A percentile compares a stretch with the other conserved stretches of the same genome.
Evolutionary conservation across 164 flowering plant species (phyloP).

Genomic region (Tinospora cordifolia): DNA sequence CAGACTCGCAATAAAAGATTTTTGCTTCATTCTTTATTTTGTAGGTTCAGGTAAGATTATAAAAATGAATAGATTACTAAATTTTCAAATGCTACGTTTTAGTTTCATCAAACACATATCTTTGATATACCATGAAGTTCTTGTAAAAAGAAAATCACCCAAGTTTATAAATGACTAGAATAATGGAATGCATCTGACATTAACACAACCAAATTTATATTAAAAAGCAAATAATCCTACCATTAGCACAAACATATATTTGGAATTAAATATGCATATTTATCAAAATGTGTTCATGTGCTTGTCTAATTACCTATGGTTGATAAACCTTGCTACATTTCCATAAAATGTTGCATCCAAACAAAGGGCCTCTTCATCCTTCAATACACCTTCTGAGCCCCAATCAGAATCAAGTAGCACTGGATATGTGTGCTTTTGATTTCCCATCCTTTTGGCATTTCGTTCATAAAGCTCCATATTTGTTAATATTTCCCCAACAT

Average conservation of each 20-base stretch:
- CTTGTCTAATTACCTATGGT: constrained; percentile 46
- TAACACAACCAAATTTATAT: not conserved
- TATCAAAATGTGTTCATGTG: not conserved
- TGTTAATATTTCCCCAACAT: constrained; percentile 86
- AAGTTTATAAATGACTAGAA: not conserved
- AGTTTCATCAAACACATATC: not conserved
- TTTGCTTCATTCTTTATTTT: not conserved
- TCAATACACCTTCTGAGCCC: constrained; percentile 49
- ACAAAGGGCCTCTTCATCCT: constrained; percentile 80
- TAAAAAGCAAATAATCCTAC: not conserved
- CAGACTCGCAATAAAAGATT: not conserved
- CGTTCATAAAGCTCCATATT: constrained; percentile 52
- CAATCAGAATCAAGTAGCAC: constrained; percentile 80
- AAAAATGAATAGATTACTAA: too few species aligned
- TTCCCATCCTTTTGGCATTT: constrained; percentile 23
- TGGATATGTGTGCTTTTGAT: constrained; percentile 38
- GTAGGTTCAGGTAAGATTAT: not conserved
- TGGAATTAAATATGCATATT: not conserved
- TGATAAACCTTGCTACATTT: constrained; percentile 84
- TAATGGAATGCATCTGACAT: not conserved
- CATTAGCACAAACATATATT: not conserved
- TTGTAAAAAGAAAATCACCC: not conserved
- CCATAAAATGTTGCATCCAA: constrained; percentile 74
- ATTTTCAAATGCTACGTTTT: not conserved
- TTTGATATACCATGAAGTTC: not conserved